These are phyloP conservation scores for Camellia sinensis DNA, from an alignment of 148 eudicot species.

Conservation along the genomic window DNA sequence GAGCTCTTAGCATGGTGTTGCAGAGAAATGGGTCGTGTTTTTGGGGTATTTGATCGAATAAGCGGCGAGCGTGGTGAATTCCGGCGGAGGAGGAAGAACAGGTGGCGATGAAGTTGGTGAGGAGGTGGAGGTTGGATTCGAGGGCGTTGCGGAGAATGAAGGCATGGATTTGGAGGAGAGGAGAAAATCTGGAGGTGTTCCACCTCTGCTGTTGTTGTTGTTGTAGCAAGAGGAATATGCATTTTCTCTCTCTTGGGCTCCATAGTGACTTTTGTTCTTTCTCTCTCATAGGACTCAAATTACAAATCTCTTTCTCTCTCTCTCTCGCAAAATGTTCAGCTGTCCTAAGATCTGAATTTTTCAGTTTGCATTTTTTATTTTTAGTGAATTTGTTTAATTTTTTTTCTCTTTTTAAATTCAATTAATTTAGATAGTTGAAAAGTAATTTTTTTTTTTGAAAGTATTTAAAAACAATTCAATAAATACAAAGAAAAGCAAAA, in stretches of 20 bases:
- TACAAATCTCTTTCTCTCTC: neutral
- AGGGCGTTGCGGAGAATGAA: conserved; percentile 54
- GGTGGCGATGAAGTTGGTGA: conserved; percentile 54
- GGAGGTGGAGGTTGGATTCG: conserved; percentile 45
- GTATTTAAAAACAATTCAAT: no score
- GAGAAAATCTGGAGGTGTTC: conserved; percentile 19
- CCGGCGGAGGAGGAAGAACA: conserved; percentile 32
- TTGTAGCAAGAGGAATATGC: conserved; percentile 50
- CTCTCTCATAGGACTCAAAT: conserved; percentile 23
- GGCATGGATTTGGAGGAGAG: conserved; percentile 72
- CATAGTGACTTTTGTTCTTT: conserved; percentile 27
- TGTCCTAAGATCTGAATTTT: no score
- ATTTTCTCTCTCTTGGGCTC: conserved; percentile 51
- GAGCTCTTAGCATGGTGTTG: conserved; percentile 62
- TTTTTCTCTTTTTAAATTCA: no score
- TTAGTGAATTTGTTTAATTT: no score
- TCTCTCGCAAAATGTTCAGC: no score
- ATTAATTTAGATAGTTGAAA: no score
- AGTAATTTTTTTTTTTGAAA: no score
- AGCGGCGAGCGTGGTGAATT: conserved; percentile 49
- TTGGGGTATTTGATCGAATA: conserved; percentile 54
- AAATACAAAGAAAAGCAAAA: no score
- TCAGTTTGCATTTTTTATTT: no score
- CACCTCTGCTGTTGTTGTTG: conserved; percentile 24
- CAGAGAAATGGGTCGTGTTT: conserved; percentile 51